These are phyloP conservation scores for Ophiognomonia clavigignenti-juglandacearum DNA, from an alignment of 2,329 filamentous ascomycete genomes.

Conservation along the genomic window DNA sequence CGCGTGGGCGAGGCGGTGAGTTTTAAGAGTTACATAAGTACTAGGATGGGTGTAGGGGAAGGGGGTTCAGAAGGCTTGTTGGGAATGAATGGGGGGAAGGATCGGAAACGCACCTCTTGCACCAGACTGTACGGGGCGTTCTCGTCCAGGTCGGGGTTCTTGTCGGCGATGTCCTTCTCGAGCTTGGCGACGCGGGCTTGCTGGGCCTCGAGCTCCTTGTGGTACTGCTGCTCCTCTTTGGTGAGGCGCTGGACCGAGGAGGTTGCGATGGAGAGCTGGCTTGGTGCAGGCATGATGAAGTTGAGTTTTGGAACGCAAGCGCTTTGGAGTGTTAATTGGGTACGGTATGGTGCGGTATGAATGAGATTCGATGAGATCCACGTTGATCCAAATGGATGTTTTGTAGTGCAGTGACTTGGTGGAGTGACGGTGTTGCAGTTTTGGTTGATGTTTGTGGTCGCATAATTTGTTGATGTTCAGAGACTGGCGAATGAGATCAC, in stretches of 20 bases:
- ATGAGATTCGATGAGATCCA: no score
- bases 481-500: no score
- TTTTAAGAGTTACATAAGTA: not conserved
- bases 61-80: not conserved
- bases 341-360: not conserved
- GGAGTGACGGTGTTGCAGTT: not conserved
- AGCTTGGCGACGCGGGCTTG: constrained; percentile 66
- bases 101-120: constrained; percentile 65
- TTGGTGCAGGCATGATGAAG: constrained; percentile 74
- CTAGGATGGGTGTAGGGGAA: not conserved
- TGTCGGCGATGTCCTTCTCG: constrained; percentile 51
- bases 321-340: not conserved
- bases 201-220: constrained; percentile 77
- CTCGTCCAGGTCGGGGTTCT: constrained; percentile 53
- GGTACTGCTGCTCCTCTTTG: constrained; percentile 88
- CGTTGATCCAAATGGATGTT: no score
- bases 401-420: no score
- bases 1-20: not conserved
- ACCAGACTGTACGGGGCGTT: constrained; percentile 77
- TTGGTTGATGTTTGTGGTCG: not conserved
- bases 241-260: constrained; percentile 76
- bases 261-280: constrained; percentile 73
- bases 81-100: not conserved
- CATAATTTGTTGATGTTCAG: no score
- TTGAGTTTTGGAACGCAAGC: not conserved